Percentiles rank a stretch among this genome's conserved stretches.
phyloP scores from a whole-genome alignment of 345 rosid genomes.

The Jatropha curcas region DNA sequence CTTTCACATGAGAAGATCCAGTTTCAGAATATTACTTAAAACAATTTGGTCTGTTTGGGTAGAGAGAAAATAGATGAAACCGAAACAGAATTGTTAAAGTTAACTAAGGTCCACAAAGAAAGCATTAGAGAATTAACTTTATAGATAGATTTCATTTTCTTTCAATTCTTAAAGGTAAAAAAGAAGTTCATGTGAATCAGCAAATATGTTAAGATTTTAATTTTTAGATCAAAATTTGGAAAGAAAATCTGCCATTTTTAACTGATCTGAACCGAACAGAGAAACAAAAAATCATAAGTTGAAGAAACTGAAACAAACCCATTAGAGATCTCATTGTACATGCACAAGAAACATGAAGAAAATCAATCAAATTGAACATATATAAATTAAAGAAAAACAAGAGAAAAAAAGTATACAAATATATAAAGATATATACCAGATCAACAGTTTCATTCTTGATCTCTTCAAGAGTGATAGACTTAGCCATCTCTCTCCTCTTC shows the following conservation, averaged over 20 bases:
- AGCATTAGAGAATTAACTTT: not conserved
- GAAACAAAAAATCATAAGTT: not conserved
- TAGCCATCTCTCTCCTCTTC: conserved; percentile 11
- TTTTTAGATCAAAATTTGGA: not conserved
- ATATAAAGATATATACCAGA: conserved; percentile 12
- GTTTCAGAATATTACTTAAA: not conserved
- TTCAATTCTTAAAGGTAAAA: not conserved
- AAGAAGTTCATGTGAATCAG: not conserved
- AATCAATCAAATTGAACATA: too few relatives aligned
- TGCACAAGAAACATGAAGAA: not conserved
- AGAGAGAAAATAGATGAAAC: not conserved
- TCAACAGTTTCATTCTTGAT: conserved; percentile 34
- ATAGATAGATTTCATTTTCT: not conserved
- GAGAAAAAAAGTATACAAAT: too few relatives aligned
- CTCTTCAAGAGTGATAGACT: conserved; percentile 25
- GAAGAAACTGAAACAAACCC: too few relatives aligned
- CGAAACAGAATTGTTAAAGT: not conserved
- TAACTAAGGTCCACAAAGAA: too few relatives aligned
- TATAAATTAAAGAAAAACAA: not conserved
- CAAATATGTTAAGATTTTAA: not conserved
- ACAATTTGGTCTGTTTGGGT: conserved; percentile 1
- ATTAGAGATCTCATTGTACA: not conserved
- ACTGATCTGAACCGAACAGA: conserved; percentile 1
- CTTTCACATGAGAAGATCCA: conserved; percentile 11
- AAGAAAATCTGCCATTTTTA: not conserved